Evolutionary conservation across 2,329 filamentous ascomycete species (phyloP).

Genomic region (Talaromyces sp.): DNA sequence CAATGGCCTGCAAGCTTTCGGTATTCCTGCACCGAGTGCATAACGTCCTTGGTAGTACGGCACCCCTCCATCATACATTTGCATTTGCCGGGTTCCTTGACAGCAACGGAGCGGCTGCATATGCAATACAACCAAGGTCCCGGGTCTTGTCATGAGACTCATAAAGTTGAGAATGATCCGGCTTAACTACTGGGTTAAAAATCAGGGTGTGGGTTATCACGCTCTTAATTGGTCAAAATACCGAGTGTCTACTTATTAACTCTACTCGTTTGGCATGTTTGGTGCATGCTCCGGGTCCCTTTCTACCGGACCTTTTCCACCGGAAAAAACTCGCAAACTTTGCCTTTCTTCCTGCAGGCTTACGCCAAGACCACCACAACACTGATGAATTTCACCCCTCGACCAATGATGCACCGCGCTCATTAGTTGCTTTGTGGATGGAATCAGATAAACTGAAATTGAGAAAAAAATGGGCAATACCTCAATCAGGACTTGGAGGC

Average conservation of each 20-base stretch:
- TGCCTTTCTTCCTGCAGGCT: neutral
- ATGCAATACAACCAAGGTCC: neutral
- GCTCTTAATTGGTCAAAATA: neutral
- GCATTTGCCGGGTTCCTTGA: neutral
- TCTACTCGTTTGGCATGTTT: neutral
- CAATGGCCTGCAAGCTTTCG: neutral
- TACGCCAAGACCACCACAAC: neutral
- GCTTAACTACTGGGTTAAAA: neutral
- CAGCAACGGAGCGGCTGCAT: neutral
- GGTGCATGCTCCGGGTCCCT: neutral
- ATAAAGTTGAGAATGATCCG: neutral
- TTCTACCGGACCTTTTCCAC: neutral
- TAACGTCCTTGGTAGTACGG: neutral
- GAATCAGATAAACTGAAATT: neutral
- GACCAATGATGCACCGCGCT: neutral
- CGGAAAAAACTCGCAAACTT: neutral
- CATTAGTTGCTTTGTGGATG: neutral
- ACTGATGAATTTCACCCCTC: neutral
- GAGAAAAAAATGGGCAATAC: neutral
- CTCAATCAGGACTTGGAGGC: constrained; percentile 14
- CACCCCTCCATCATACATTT: neutral
- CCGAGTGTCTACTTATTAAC: neutral
- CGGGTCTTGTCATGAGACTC: neutral
- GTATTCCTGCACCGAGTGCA: neutral
- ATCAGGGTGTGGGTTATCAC: no score